These are phyloP conservation scores for Nevesoporus exiguus DNA, from an alignment of 768 basidiomycete species.

Conservation along the genomic window DNA sequence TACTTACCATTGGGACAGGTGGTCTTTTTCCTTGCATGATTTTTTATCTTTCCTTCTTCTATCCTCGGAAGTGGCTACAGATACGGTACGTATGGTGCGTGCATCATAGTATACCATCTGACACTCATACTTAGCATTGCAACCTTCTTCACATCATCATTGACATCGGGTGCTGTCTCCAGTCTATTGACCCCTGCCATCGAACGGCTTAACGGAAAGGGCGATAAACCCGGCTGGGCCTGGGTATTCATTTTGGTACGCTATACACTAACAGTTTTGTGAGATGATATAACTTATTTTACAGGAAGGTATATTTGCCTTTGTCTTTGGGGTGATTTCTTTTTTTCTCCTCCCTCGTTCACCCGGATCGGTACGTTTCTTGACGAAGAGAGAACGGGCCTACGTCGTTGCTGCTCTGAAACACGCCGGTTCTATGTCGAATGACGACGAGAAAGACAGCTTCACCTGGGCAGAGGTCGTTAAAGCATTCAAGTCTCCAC, in stretches of 20 bases:
- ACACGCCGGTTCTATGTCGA: slow-evolving; percentile 29
- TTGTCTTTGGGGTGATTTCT: slow-evolving; percentile 49
- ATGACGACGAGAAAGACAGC: slow-evolving; percentile 41
- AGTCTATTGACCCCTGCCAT: slow-evolving; percentile 63
- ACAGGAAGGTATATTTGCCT: slow-evolving; percentile 59
- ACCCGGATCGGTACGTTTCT: slow-evolving; percentile 45
- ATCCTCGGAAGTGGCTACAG: slow-evolving; percentile 30
- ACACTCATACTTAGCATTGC: slow-evolving; percentile 30
- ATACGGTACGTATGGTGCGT: slow-evolving; percentile 9
- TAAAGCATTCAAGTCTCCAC: slow-evolving; percentile 46
- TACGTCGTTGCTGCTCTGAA: slow-evolving; percentile 36
- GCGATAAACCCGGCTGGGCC: slow-evolving; percentile 54
- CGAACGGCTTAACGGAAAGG: slow-evolving; percentile 48
- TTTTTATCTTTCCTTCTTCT: slow-evolving; percentile 52
- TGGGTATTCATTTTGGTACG: slow-evolving; percentile 55
- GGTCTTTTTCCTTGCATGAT: slow-evolving; percentile 57
- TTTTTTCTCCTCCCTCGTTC: slow-evolving; percentile 25
- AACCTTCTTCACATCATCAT: slow-evolving; percentile 39
- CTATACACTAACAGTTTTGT: neutral
- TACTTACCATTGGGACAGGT: slow-evolving; percentile 32
- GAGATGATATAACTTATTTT: neutral
- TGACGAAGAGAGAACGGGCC: slow-evolving; percentile 46
- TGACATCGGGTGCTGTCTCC: slow-evolving; percentile 58
- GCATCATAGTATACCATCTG: neutral
- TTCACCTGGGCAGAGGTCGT: slow-evolving; percentile 59